These are phyloP conservation scores for Leccinum subrobustum DNA, from an alignment of 1,284 basidiomycete genomes.

Conservation along the genomic window DNA sequence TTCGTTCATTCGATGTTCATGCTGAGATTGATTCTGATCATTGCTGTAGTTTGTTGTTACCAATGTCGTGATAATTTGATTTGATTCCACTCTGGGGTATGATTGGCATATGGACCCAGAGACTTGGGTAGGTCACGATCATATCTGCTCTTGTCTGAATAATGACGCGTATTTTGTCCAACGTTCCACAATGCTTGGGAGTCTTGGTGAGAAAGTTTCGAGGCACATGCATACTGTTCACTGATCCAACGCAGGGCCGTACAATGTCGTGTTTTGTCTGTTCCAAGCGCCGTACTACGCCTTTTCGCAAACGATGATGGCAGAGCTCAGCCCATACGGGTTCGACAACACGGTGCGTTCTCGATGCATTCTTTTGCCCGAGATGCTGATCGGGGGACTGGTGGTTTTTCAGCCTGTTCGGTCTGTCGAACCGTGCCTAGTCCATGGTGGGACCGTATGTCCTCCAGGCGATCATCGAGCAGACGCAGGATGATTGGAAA, in stretches of 20 bases:
- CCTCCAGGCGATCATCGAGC: slow-evolving; percentile 77
- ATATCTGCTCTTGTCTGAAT: not conserved
- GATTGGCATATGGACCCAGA: slow-evolving; percentile 79
- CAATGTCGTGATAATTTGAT: slow-evolving; percentile 59
- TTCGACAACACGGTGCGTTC: slow-evolving; percentile 73
- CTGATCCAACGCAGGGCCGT: slow-evolving; percentile 22
- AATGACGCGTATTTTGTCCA: not conserved
- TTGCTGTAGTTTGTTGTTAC: slow-evolving; percentile 64
- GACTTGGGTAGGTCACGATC: slow-evolving; percentile 53
- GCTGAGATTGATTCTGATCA: not conserved
- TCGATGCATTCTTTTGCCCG: not conserved
- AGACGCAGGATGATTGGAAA: slow-evolving; percentile 71
- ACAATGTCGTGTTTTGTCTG: slow-evolving; percentile 28
- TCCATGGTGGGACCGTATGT: slow-evolving; percentile 80
- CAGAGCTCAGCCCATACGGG: slow-evolving; percentile 77
- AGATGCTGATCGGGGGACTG: not conserved
- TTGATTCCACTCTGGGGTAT: slow-evolving; percentile 85
- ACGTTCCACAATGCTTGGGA: slow-evolving; percentile 85
- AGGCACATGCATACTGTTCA: not conserved
- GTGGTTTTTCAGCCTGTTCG: slow-evolving; percentile 81
- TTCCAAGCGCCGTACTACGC: slow-evolving; percentile 90
- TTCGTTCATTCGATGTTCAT: slow-evolving; percentile 20
- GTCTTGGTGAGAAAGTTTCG: slow-evolving; percentile 55
- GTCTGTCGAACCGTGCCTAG: slow-evolving; percentile 80
- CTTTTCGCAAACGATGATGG: slow-evolving; percentile 86